Evolutionary conservation across 495 filamentous ascomycete species (phyloP), one percentile per base, ranked within the genome.

Genomic region (Sabuloglossum arenarium): DNA sequence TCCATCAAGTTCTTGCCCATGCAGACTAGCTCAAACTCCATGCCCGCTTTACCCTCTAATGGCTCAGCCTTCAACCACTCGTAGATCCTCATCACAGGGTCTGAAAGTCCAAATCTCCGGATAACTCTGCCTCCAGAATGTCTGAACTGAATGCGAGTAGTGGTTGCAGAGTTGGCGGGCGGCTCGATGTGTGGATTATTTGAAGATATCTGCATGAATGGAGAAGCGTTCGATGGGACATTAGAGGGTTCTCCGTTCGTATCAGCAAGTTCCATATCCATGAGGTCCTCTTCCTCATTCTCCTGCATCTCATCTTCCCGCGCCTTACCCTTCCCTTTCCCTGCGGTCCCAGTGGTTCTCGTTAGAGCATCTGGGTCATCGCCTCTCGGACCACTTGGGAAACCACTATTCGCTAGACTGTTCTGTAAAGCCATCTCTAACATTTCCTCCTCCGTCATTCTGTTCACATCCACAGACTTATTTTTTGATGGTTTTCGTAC

Each of bases 391-490:
- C 59, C 53, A 23, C 58, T 65, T 4, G 66, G 60, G 14, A 61
- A 53, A 19, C 54, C 63, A 58, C 39, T 63, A 53, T 71, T 71
- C 42, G 69, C 80, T 3, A 95, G 71, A 61, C 87, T 94, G 68
- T 91, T 90, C 62, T 86, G 78, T 68, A 98, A 67, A 0, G 93
- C 91, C 74, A 95, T 79, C 66, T 93, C 82, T 63, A 98, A 73
- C 88, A 90, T 90, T 66, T 98, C 88, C 60, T 96, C 89, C 62
- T 98, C 91, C 0, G 87, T 95, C 83, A 98, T 90, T 6, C 82
- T 79, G 50, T 82, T 83, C 28, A 95, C 77, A 61, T 83, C 84
- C 52, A 84, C 72, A 9, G 50, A 30, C 57, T 81, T 76, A 55
- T 79, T 80, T 58, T 78, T 68, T 55, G 72, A 73, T 2, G 79